phyloP scores from a whole-genome alignment of 2,329 filamentous ascomycete genomes.

The Verticillium isaacii region DNA sequence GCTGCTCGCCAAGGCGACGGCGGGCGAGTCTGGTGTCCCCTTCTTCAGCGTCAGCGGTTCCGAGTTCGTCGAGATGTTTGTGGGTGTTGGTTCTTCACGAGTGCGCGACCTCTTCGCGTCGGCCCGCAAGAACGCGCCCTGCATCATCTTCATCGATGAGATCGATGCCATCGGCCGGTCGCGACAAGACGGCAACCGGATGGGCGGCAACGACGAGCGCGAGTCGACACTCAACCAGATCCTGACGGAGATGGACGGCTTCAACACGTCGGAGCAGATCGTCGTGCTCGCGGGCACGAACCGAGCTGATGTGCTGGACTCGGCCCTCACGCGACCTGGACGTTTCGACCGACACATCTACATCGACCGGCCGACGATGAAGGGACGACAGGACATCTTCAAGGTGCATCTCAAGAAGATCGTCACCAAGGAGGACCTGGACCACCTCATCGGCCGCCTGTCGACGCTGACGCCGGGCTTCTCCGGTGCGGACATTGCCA shows the following conservation, averaged over 20 bases:
- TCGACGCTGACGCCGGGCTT: constrained; percentile 93
- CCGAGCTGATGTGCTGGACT: constrained; percentile 88
- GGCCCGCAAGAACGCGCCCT: constrained; percentile 91
- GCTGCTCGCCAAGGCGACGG: constrained; percentile 91
- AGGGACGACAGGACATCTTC: constrained; percentile 94
- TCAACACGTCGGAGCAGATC: constrained; percentile 94
- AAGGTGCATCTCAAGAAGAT: constrained; percentile 92
- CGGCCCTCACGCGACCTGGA: constrained; percentile 87
- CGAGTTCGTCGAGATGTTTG: constrained; percentile 99
- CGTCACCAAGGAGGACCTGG: constrained; percentile 83
- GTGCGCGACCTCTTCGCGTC: constrained; percentile 93
- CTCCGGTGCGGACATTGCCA: constrained; percentile 95
- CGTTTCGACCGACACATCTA: constrained; percentile 95
- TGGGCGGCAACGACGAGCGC: constrained; percentile 88
- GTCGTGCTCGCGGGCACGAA: constrained; percentile 97
- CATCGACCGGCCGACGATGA: constrained; percentile 95
- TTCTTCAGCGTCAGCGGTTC: constrained; percentile 99
- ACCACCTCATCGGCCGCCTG: constrained; percentile 81
- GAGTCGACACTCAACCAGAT: constrained; percentile 98
- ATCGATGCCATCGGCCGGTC: constrained; percentile 97
- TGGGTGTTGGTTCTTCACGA: constrained; percentile 93
- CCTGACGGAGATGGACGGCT: constrained; percentile 97
- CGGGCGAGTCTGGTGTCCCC: constrained; percentile 91
- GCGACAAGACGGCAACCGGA: constrained; percentile 67
- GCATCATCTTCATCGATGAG: constrained; percentile 99